Percentiles rank a stretch among this genome's conserved stretches.
Evolutionary conservation across 805 yeast genomes (phyloP).

Genomic region (Barnettozyma populi): DNA sequence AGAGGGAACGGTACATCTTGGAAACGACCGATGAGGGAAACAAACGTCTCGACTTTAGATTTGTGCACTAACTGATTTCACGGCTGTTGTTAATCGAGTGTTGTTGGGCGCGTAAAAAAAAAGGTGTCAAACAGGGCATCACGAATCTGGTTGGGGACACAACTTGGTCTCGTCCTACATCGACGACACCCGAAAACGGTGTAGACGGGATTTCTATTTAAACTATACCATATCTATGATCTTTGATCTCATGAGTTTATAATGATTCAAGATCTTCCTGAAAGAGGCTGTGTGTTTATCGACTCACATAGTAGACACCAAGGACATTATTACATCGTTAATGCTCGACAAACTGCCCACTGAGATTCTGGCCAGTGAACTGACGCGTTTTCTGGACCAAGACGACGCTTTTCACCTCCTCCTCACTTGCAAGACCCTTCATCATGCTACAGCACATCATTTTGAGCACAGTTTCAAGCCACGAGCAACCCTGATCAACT

Average conservation of each 20-base stretch:
- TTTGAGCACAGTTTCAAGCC: constrained; percentile 10
- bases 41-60: constrained; percentile 50
- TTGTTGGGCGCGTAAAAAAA: not conserved
- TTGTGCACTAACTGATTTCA: constrained; percentile 12
- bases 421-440: constrained; percentile 18
- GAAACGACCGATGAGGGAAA: constrained; percentile 50
- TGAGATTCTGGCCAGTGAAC: constrained; percentile 17
- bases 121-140: not conserved
- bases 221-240: not conserved
- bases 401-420: constrained; percentile 18
- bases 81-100: not conserved
- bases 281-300: no score
- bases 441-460: constrained; percentile 14
- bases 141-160: not conserved
- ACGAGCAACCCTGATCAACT: constrained; percentile 13
- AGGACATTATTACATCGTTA: no score
- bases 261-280: no score
- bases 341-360: constrained; percentile 23
- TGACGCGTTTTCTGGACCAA: constrained; percentile 13
- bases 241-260: no score
- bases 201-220: not conserved
- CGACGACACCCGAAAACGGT: not conserved
- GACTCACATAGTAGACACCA: no score
- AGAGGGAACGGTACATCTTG: constrained; percentile 41
- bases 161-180: not conserved